Base-by-base conservation (phyloP, 2,329 filamentous ascomycete species). In the Dothidotthia symphoricarpi region DNA sequence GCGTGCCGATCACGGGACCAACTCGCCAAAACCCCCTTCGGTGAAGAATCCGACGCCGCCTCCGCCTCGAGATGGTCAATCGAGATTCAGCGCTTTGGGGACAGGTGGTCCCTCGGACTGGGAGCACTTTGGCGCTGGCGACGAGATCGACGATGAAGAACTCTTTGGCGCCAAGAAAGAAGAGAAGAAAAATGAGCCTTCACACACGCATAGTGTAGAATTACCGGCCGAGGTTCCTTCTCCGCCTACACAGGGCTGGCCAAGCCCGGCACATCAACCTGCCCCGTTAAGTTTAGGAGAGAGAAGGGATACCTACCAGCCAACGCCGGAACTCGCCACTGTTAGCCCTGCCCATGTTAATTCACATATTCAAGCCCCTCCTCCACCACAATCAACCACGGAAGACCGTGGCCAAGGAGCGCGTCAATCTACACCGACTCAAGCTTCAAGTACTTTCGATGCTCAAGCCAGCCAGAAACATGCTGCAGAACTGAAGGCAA, bases 91-190 rank as follows among this genome's bases (percentile, higher is more conserved):
- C 29, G 63, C 57, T 10, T 38, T 67, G 3, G 63, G 63, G 6
- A 45, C 45, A 28, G 65, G 65, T 6, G 61, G 58, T 2, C 65
- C 65, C 3, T 65, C 61, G 8, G 65, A 67, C 25, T 68, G 65
- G 65, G 64, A 68, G 31, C 63, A 56, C 24, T 59, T 67, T 44
- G 63, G 63, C 9, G 45, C 32, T 6, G 51, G 37, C 6, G 58
- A 56, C 4, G 64, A 66, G 28, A 54, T 66, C 24, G 64, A 67
- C 25, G 64, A 67, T 28, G 62, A 63, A 24, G 63, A 60, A 7
- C 28, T 62, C 6, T 66, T 63, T 36, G 19, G 19, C 9, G 49
- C 36, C n/a, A 64, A 61, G 43, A 56, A 54, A 19, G 51, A 57
- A 3, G 31, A 37, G 8, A 49, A 47, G 28, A 31, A 43, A 3